Base-by-base conservation (phyloP, 2,329 filamentous ascomycete species). In the Neopestalotiopsis sp. region DNA sequence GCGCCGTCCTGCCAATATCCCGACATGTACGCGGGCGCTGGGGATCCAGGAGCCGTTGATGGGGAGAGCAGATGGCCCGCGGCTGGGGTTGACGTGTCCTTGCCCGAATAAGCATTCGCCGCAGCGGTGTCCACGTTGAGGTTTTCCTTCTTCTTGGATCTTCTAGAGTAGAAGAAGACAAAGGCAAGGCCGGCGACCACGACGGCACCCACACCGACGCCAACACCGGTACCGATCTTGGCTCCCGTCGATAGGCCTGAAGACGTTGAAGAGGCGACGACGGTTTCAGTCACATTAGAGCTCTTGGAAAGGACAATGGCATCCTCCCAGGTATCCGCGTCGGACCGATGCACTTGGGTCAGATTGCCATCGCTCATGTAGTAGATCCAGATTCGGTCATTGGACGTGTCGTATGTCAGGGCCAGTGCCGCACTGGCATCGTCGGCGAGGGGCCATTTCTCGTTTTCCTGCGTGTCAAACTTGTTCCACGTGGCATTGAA, bases 371-470 rank as follows among this genome's bases (percentile, higher is more conserved):
- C 73, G 61, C 76, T 76, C 34, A 72, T 69, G 71, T 81, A 81
- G 72, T 77, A 81, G 24, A 81, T 69, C 71, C 78, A 77, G 6
- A 77, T 71, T 58, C 72, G 64, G 62, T 71, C 74, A 17, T 32
- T 71, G 2, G 62, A 61, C 42, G 72, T 70, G 45, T 78, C 73
- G 62, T 69, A 77, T 3, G 76, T 70, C 7, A 75, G 67, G 34
- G 74, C 77, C 24, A 81, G 71, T 3, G 74, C 67, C 45, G 74
- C 76, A 24, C 75, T 75, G 4, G 74, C 70, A 2, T 67, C 67
- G 68, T 81, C 79, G n/a, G 79, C 78, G 13, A 65, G 52, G 1
- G 80, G 80, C 79, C 78, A 81, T 40, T 73, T 66, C 5, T 60
- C 58, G 1, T 49, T 40, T n/a, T 72, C 65, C 52, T 76, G 75